Base-by-base conservation (phyloP, 2,329 filamentous ascomycete genomes). In the Chaetomiaceae sp. region DNA sequence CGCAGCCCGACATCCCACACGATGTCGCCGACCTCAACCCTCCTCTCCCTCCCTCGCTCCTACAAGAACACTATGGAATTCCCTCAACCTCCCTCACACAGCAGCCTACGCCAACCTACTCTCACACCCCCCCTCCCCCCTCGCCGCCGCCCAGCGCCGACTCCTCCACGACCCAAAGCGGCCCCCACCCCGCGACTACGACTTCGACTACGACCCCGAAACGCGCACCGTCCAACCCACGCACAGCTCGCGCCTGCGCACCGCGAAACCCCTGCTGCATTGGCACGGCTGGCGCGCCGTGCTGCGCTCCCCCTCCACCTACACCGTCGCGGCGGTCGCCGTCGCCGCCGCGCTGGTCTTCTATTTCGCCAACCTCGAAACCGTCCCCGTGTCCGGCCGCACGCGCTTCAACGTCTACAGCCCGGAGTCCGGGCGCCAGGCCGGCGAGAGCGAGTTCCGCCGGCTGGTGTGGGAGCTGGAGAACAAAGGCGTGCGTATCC, bases 401-500 rank as follows among this genome's bases (percentile, higher is more conserved):
- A 72, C 72, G 57, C 76, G 86, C 29, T 91, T 91, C 74, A 90
- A 89, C 63, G 78, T 80, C 60, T 76, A 81, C 50, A 70, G 69
- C 29, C 69, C 79, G 6, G 69, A 71, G 18, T 63, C 71, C 6
- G 80, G 87, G 43, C 71, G 75, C 39, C 60, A 66, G 43, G 65
- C 78, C 26, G 74, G 72, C n/a, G 62, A 72, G 46, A 62, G 72
- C 46, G 70, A 80, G 58, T 80, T 82, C 57, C 66, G 74, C 51
- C 66, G 74, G 46, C 70, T 86, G 12, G 68, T 84, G 51, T 68
- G 68, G 54, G 69, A 79, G 48, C 65, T 79, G 10, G 60, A 76
- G 56, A 62, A 72, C 24, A 73, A 76, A 42, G 70, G 74, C 1
- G 69, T 70, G 0, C 65, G 69, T 9, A 74, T 90, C 45, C 62